phyloP scores from a whole-genome alignment of 2,329 filamentous ascomycete species.

The Ophiostoma tasmaniense region DNA sequence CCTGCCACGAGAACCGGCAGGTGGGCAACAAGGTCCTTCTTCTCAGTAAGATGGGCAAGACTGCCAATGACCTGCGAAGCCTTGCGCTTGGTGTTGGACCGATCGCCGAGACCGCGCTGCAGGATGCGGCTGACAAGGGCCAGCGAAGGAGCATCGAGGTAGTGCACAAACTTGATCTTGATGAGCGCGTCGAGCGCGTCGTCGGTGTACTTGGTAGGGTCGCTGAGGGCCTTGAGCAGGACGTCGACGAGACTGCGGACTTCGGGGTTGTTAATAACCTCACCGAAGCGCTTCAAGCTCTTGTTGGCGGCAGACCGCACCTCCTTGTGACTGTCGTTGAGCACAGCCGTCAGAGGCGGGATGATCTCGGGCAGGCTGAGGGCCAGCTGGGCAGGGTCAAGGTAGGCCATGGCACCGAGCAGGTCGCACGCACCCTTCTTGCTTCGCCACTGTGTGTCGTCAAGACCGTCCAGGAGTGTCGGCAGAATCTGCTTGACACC shows the following conservation, averaged over 20 bases:
- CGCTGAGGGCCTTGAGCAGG: slow-evolving; percentile 89
- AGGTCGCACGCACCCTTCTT: slow-evolving; percentile 97
- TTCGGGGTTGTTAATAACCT: slow-evolving; percentile 96
- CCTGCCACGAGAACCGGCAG: slow-evolving; percentile 87
- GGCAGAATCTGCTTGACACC: slow-evolving; percentile 93
- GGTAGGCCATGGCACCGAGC: slow-evolving; percentile 94
- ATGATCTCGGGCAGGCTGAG: slow-evolving; percentile 93
- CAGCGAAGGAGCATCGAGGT: slow-evolving; percentile 92
- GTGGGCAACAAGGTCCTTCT: slow-evolving; percentile 86
- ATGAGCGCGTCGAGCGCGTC: slow-evolving; percentile 88
- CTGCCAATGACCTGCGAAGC: slow-evolving; percentile 96
- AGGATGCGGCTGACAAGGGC: slow-evolving; percentile 92
- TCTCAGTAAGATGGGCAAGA: slow-evolving; percentile 90
- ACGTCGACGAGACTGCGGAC: slow-evolving; percentile 88
- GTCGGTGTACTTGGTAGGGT: slow-evolving; percentile 95
- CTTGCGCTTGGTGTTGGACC: slow-evolving; percentile 93
- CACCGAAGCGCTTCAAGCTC: slow-evolving; percentile 93
- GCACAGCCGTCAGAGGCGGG: slow-evolving; percentile 81
- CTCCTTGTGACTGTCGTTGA: slow-evolving; percentile 98
- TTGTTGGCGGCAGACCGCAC: slow-evolving; percentile 86
- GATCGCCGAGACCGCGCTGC: slow-evolving; percentile 80
- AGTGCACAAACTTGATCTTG: slow-evolving; percentile 97
- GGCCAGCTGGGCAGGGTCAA: slow-evolving; percentile 90
- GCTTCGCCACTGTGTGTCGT: slow-evolving; percentile 94
- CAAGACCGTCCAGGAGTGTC: slow-evolving; percentile 80